These are phyloP conservation scores for Grigorovia humatica DNA, from an alignment of 805 yeast genomes.

Conservation along the genomic window DNA sequence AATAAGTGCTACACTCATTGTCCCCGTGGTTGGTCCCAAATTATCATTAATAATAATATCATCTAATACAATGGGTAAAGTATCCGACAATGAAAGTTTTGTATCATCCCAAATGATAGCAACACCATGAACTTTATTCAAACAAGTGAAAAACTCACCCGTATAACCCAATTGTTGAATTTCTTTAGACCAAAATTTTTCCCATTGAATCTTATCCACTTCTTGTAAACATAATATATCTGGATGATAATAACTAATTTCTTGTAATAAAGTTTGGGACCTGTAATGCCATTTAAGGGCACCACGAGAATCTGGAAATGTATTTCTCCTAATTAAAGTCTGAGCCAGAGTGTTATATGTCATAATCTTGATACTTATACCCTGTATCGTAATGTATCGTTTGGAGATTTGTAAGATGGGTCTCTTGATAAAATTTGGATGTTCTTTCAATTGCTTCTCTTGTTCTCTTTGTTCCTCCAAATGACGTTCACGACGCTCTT, in stretches of 20 bases:
- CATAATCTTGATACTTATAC: constrained; percentile 43
- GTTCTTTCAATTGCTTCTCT: constrained; percentile 3
- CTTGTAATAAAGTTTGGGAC: constrained; percentile 51
- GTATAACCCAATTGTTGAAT: constrained; percentile 44
- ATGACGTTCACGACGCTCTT: constrained; percentile 37
- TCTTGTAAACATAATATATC: constrained; percentile 80
- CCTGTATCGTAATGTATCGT: constrained; percentile 2
- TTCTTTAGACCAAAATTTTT: constrained; percentile 51
- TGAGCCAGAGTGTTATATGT: constrained; percentile 80
- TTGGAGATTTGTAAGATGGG: constrained; percentile 32
- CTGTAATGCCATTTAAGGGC: constrained; percentile 72
- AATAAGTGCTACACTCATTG: constrained; percentile 62
- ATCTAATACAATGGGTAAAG: constrained; percentile 47
- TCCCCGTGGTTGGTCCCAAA: constrained; percentile 43
- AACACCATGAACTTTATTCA: constrained; percentile 60
- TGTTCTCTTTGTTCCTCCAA: constrained; percentile 13
- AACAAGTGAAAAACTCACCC: constrained; percentile 40
- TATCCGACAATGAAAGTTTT: constrained; percentile 19
- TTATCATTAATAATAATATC: constrained; percentile 31
- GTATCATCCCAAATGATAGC: constrained; percentile 47
- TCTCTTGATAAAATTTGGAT: constrained; percentile 42
- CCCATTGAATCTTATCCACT: constrained; percentile 57
- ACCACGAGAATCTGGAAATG: constrained; percentile 70
- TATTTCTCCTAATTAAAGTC: constrained; percentile 59
- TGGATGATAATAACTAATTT: constrained; percentile 53